These are phyloP conservation scores for Globisporangium spiculum DNA, from an alignment of 352 stramenopile species.

Conservation along the genomic window DNA sequence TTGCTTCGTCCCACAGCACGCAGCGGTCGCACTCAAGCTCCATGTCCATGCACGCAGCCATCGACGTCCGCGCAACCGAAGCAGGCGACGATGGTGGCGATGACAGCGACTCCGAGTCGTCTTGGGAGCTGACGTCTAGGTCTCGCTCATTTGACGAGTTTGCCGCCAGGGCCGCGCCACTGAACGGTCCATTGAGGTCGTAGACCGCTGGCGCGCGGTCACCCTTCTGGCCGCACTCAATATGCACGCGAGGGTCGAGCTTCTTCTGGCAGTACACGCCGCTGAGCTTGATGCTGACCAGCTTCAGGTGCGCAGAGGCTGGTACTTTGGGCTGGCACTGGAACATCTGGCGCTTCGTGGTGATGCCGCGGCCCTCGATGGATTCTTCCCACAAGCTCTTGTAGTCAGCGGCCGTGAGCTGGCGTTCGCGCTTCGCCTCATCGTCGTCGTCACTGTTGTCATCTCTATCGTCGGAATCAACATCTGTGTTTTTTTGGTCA, in stretches of 20 bases:
- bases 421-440: slow-evolving; percentile 26
- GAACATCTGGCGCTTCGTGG: slow-evolving; percentile 14
- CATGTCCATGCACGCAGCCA: slow-evolving; percentile 24
- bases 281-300: slow-evolving; percentile 39
- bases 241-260: slow-evolving; percentile 46
- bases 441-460: slow-evolving; percentile 17
- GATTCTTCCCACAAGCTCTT: slow-evolving; percentile 44
- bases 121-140: slow-evolving; percentile 4
- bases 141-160: not conserved
- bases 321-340: slow-evolving; percentile 31
- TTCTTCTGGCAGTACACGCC: slow-evolving; percentile 48
- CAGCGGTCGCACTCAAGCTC: slow-evolving; percentile 42
- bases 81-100: not conserved
- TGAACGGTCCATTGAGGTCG: slow-evolving; percentile 25
- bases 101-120: slow-evolving; percentile 5
- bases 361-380: slow-evolving; percentile 32
- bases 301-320: slow-evolving; percentile 28
- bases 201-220: slow-evolving; percentile 16
- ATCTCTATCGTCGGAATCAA: slow-evolving; percentile 9
- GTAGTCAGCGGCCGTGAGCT: slow-evolving; percentile 38
- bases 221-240: slow-evolving; percentile 39
- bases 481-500: slow-evolving; percentile 1
- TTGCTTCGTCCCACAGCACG: slow-evolving; percentile 65
- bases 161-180: slow-evolving; percentile 1
- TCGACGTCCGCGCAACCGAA: not conserved